Base-by-base conservation (phyloP, 192 early-diverging fungal genomes). In the Podila horticola region DNA sequence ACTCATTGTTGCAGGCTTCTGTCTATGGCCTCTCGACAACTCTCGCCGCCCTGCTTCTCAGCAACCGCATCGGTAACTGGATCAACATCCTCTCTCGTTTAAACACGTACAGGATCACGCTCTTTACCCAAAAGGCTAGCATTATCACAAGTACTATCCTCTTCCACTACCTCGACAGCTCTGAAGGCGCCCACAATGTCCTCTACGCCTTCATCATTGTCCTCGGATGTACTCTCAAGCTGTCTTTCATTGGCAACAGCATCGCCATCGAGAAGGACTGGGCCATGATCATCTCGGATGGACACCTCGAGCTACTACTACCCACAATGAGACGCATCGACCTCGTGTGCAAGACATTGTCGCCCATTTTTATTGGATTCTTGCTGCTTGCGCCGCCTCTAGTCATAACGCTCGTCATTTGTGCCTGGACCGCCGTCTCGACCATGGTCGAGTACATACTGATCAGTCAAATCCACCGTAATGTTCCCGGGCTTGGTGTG, bases 241-340 rank as follows among this genome's bases (percentile, higher is more conserved):
- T 83, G 0, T 15, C 73, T 2, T 71, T 71, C 41, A 75, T 83
- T 17, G 79, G 72, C 19, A 82, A 70, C 55, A 74, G 66, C 49
- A 69, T 83, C 26, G 81, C 73, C 0, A 70, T 72, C 30, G 73
- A 83, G 36, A 65, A 67, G 41, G 81, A 83, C 63, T 83, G 81
- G 81, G 72, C 69, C 9, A 58, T 72, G 64, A 57, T 75, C 22
- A 75, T 83, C 10, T 66, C 81, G 9, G 66, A 60, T 0, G 64
- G 69, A 41, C 64, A 83, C 24, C 68, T 74, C 13, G 61, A 75
- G 20, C n/a, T 20, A 2, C 26, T 83, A 5, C n/a, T 71, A 4
- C 68, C 81, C 0, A 72, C 73, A 3, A 64, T 83, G 81, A 22
- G 73, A 17, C 68, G 81, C 0, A 83, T 83, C 31, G 81, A 83